These are phyloP conservation scores for Penstemon barbatus DNA, from an alignment of 257 asterid genomes.

Conservation along the genomic window DNA sequence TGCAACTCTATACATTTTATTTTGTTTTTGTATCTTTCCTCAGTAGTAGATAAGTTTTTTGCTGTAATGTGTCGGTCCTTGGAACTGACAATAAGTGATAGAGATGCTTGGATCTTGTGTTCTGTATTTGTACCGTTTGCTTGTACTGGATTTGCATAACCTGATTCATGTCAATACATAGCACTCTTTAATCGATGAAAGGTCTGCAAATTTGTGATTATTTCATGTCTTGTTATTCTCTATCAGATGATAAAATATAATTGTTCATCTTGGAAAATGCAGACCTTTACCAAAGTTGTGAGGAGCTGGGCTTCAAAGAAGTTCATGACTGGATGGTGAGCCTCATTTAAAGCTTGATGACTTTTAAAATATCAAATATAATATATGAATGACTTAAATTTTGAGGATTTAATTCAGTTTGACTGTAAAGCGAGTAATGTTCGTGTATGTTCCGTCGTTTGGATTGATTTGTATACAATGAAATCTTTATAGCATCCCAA, in stretches of 20 bases:
- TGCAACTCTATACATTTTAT: too few species aligned
- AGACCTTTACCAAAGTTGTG: constrained; percentile 88
- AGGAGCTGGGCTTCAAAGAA: constrained; percentile 99
- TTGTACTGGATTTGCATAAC: constrained; percentile 16
- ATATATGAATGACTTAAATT: constrained; percentile 5
- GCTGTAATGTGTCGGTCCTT: not conserved
- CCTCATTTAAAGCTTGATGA: constrained; percentile 15
- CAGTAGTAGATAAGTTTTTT: not conserved
- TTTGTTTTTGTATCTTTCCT: too few species aligned
- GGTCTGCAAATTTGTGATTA: not conserved
- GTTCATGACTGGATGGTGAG: constrained; percentile 98
- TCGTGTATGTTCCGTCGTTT: too few species aligned
- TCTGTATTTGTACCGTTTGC: not conserved
- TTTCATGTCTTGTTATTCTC: not conserved
- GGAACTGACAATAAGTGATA: too few species aligned
- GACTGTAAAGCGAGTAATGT: not conserved
- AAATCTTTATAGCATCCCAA: too few species aligned
- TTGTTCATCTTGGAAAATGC: constrained; percentile 36
- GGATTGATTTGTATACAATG: too few species aligned
- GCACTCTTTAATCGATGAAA: not conserved
- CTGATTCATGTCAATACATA: constrained; percentile 11
- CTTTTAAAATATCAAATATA: constrained; percentile 8
- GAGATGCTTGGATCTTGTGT: too few species aligned
- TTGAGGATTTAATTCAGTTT: constrained; percentile 14
- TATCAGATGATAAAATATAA: constrained; percentile 17